Percentiles rank a stretch among this genome's conserved stretches.
These are phyloP conservation scores for Inga laurina DNA, from an alignment of 306 rosid genomes.

Conservation along the genomic window DNA sequence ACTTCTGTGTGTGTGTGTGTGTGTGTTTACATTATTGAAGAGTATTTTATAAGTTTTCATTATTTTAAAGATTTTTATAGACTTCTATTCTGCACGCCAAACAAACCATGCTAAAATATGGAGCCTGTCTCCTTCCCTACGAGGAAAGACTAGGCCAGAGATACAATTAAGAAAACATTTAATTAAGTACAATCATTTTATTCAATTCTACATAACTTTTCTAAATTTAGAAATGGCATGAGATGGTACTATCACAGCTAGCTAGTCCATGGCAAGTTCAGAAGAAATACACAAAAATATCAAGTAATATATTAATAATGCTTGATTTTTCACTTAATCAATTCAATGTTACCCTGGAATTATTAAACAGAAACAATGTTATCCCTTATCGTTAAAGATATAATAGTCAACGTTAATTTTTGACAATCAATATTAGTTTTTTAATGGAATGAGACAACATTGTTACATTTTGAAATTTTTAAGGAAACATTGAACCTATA, in stretches of 20 bases:
- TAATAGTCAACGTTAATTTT: too few species aligned
- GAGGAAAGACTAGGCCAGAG: too few species aligned
- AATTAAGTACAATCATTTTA: background rate
- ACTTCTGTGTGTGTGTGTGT: too few species aligned
- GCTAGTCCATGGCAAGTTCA: background rate
- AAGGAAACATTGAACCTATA: rapidly evolving
- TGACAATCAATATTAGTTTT: too few species aligned
- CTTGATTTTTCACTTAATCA: background rate
- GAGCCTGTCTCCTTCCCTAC: too few species aligned
- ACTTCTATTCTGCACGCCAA: background rate
- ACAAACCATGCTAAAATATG: background rate
- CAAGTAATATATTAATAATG: background rate
- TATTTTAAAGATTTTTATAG: too few species aligned
- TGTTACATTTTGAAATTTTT: too few species aligned
- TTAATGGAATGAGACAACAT: too few species aligned
- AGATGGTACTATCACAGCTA: background rate
- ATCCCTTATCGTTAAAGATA: too few species aligned
- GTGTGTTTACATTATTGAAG: too few species aligned
- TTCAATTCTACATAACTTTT: background rate
- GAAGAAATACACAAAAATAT: background rate
- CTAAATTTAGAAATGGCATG: background rate
- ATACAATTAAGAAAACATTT: too few species aligned
- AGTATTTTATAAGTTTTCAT: too few species aligned
- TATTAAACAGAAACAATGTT: rapidly evolving
- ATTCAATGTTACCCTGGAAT: rapidly evolving